These are phyloP conservation scores for Saposhnikovia divaricata DNA, from an alignment of 129 eudicot genomes.

Conservation along the genomic window DNA sequence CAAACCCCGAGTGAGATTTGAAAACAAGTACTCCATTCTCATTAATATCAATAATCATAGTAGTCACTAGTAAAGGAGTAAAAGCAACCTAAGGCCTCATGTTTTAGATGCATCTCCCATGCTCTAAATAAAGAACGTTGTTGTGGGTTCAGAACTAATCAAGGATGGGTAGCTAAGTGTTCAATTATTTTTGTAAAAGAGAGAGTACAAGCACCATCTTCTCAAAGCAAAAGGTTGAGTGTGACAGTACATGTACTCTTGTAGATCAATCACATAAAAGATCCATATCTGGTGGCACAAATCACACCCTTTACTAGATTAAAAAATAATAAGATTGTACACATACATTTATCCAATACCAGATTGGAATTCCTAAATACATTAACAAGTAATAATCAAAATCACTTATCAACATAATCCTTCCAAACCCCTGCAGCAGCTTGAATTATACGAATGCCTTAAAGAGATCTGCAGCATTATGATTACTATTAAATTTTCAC, in stretches of 20 bases:
- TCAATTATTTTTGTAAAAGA: too few relatives aligned
- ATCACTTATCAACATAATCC: slow-evolving; percentile 83
- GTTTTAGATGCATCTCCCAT: background rate
- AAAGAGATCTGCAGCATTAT: slow-evolving; percentile 56
- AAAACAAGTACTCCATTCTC: background rate
- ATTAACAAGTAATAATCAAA: too few relatives aligned
- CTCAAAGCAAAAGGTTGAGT: too few relatives aligned
- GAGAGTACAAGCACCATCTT: too few relatives aligned
- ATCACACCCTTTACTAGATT: too few relatives aligned
- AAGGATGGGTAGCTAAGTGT: too few relatives aligned
- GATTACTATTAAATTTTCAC: background rate
- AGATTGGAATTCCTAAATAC: too few relatives aligned
- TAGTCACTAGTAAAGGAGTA: background rate
- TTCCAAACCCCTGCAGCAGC: slow-evolving; percentile 83
- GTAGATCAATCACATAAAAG: background rate
- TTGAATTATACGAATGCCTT: slow-evolving; percentile 76
- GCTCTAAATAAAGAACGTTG: background rate
- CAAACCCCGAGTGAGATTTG: background rate
- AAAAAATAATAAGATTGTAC: background rate
- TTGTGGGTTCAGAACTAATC: too few relatives aligned
- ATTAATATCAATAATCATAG: background rate
- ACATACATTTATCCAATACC: too few relatives aligned
- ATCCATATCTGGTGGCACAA: too few relatives aligned
- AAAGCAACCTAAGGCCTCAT: background rate
- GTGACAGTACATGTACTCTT: too few relatives aligned